These are phyloP conservation scores for Wickerhamomyces tratensis DNA, from an alignment of 805 yeast species.

Conservation along the genomic window DNA sequence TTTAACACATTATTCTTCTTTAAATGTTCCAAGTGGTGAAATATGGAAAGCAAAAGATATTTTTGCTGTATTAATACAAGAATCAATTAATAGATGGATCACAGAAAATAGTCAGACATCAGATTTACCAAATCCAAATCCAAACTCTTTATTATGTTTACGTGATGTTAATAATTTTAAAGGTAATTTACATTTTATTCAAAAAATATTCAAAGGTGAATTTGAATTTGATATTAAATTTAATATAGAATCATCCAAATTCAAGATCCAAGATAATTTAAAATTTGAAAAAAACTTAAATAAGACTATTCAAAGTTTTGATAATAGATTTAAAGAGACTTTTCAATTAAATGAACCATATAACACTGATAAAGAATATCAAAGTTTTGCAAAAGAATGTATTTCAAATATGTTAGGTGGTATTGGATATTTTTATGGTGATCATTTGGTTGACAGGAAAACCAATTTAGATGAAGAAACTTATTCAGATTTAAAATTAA, in stretches of 20 bases:
- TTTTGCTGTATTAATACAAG: slow-evolving; percentile 59
- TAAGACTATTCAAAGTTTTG: slow-evolving; percentile 25
- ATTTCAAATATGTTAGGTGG: slow-evolving; percentile 86
- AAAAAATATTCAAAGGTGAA: slow-evolving; percentile 62
- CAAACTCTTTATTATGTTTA: slow-evolving; percentile 35
- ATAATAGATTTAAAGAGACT: slow-evolving; percentile 38
- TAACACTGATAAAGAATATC: slow-evolving; percentile 28
- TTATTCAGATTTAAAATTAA: slow-evolving; percentile 38
- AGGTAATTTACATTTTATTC: slow-evolving; percentile 76
- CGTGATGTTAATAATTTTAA: slow-evolving; percentile 48
- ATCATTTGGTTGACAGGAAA: slow-evolving; percentile 67
- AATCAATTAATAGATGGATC: slow-evolving; percentile 43
- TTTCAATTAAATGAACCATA: slow-evolving; percentile 52
- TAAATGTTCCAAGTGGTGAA: slow-evolving; percentile 61
- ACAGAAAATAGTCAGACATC: slow-evolving; percentile 15
- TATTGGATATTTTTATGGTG: slow-evolving; percentile 80
- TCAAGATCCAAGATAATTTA: slow-evolving; percentile 25
- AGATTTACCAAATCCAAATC: slow-evolving; percentile 26
- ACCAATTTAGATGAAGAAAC: slow-evolving; percentile 62
- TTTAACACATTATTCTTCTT: slow-evolving; percentile 53
- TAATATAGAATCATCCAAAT: slow-evolving; percentile 34
- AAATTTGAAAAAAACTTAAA: slow-evolving; percentile 12
- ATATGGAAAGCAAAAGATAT: slow-evolving; percentile 77
- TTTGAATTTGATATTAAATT: slow-evolving; percentile 69
- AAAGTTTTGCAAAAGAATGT: slow-evolving; percentile 63